These are phyloP conservation scores for Phytopythium helicoides DNA, from an alignment of 352 stramenopile species.

Conservation along the genomic window DNA sequence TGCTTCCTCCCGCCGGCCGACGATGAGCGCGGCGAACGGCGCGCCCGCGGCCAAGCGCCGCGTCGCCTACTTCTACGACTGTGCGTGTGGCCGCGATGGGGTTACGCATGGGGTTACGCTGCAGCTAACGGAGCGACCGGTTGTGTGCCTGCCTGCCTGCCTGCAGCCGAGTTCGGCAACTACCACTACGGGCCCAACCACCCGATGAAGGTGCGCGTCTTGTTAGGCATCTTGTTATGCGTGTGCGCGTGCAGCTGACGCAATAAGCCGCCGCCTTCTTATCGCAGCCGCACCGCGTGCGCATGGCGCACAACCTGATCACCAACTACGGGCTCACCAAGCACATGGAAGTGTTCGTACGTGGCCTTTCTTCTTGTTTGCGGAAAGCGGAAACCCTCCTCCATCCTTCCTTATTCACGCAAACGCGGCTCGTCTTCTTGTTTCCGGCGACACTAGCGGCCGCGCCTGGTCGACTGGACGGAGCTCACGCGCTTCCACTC, in stretches of 20 bases:
- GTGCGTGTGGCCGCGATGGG: constrained; percentile 36
- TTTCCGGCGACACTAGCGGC: constrained; percentile 61
- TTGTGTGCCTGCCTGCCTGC: no score
- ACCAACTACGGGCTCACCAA: constrained; percentile 99
- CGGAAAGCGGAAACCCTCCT: no score
- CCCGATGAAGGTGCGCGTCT: constrained; percentile 74
- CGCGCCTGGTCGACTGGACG: constrained; percentile 92
- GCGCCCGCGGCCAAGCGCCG: constrained; percentile 57
- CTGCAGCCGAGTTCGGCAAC: constrained; percentile 95
- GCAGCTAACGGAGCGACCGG: no score
- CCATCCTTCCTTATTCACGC: no score
- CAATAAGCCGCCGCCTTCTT: no score
- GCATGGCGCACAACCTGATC: constrained; percentile 99
- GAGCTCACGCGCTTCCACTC: constrained; percentile 99
- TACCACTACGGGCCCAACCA: constrained; percentile 98
- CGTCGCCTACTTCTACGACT: constrained; percentile 90
- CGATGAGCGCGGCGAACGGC: constrained; percentile 14
- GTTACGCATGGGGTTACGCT: background rate
- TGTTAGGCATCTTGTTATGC: no score
- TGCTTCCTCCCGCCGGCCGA: no score
- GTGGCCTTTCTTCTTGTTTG: no score
- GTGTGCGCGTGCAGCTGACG: no score
- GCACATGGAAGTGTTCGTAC: constrained; percentile 98
- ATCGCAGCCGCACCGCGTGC: constrained; percentile 94
- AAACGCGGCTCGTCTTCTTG: no score